Conservation (phyloP, 495 filamentous ascomycete species). For the Pyronema omphalodes region DNA sequence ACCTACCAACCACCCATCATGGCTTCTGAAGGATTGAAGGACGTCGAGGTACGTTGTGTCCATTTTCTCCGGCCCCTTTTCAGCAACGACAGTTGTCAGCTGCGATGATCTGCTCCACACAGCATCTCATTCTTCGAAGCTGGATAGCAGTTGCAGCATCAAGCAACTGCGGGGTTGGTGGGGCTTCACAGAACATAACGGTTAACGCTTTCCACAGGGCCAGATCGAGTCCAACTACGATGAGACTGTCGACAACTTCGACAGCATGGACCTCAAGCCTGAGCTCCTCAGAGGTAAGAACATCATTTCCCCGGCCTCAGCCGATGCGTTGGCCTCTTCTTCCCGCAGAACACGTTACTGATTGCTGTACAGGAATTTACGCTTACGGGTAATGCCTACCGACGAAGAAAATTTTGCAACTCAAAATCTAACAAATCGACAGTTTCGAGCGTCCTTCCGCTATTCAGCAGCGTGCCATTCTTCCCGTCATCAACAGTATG, state of each 20-base stretch:
- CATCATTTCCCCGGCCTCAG: neutral
- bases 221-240: constrained; percentile 99
- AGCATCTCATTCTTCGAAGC: constrained; percentile 1
- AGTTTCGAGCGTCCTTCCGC: constrained; percentile 94
- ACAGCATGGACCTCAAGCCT: constrained; percentile 87
- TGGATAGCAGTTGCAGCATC: no score
- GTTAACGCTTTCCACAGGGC: constrained; percentile 34
- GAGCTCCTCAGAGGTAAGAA: constrained; percentile 90
- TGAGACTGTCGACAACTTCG: constrained; percentile 97
- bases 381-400: constrained; percentile 48
- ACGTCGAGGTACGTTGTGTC: constrained; percentile 16
- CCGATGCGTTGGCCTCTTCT: neutral
- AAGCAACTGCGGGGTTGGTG: constrained; percentile 18
- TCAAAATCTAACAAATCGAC: constrained; percentile 7
- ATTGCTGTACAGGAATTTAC: constrained; percentile 57
- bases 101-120: neutral
- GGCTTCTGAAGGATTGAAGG: constrained; percentile 25
- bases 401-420: neutral
- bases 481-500: constrained; percentile 98
- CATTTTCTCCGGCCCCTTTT: neutral
- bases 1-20: constrained; percentile 16
- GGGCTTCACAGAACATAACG: neutral
- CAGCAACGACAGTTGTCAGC: neutral
- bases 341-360: neutral
- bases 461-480: constrained; percentile 98